A percentile compares a stretch with the other conserved stretches of the same genome.
These are phyloP conservation scores for Xerophyta viscosa DNA, from an alignment of 106 monocot species.

Conservation along the genomic window DNA sequence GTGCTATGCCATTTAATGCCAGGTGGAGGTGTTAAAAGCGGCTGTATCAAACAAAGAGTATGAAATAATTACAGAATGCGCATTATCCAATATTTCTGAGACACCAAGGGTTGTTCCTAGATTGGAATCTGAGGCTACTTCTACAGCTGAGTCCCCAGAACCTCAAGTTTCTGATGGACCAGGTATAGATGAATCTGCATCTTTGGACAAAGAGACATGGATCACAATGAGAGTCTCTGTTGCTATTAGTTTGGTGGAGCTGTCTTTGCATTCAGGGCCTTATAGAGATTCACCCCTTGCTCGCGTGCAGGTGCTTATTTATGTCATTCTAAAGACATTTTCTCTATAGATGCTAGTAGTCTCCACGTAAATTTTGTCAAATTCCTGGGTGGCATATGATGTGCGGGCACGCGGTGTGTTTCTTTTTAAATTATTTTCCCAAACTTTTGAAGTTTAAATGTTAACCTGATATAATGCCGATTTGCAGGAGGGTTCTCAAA, in stretches of 20 bases:
- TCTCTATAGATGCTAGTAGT: no score
- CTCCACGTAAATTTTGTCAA: not conserved
- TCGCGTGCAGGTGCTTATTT: constrained; percentile 55
- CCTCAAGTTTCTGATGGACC: constrained; percentile 20
- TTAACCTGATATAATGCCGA: no score
- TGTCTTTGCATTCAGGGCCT: constrained; percentile 71
- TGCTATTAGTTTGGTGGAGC: constrained; percentile 51
- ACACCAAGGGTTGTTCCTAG: constrained; percentile 53
- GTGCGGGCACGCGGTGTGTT: no score
- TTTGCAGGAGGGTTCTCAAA: no score
- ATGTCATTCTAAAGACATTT: no score
- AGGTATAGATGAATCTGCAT: constrained; percentile 9
- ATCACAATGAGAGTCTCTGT: constrained; percentile 65
- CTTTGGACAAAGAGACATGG: constrained; percentile 39
- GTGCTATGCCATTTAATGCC: constrained; percentile 1
- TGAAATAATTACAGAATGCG: constrained; percentile 89
- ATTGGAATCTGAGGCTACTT: constrained; percentile 28
- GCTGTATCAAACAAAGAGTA: constrained; percentile 86
- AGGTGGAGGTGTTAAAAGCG: constrained; percentile 78
- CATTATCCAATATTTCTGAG: constrained; percentile 82
- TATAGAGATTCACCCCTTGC: constrained; percentile 80
- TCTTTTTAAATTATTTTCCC: no score
- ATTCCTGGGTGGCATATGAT: no score
- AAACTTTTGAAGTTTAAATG: no score
- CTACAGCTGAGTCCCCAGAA: constrained; percentile 15